These are phyloP conservation scores for Tricholoma sp. DNA, from an alignment of 768 basidiomycete species.

Conservation along the genomic window DNA sequence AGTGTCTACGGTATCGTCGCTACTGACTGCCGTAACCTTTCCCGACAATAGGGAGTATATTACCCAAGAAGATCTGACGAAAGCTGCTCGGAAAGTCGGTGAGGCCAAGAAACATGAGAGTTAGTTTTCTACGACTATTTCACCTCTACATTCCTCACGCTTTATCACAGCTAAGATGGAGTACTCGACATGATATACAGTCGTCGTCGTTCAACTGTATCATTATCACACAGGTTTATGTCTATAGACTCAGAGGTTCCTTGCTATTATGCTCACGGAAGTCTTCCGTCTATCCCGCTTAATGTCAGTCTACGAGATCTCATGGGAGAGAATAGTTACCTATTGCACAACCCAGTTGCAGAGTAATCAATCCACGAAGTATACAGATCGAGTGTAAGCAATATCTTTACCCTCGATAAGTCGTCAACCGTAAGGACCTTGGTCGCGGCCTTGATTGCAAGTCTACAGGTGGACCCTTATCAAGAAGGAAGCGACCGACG, in stretches of 20 bases:
- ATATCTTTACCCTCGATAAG: too few relatives aligned
- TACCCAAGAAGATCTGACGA: conserved; percentile 92
- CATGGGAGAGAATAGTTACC: too few relatives aligned
- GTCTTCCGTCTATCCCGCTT: too few relatives aligned
- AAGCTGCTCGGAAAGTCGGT: conserved; percentile 91
- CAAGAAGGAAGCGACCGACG: too few relatives aligned
- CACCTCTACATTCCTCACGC: not conserved
- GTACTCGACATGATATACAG: conserved; percentile 33
- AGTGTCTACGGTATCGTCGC: conserved; percentile 12
- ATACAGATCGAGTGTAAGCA: too few relatives aligned
- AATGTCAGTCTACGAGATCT: too few relatives aligned
- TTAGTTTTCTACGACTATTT: conserved; percentile 33
- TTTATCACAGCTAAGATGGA: conserved; percentile 45
- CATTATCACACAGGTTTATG: not conserved
- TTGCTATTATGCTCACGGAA: not conserved
- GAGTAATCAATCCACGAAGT: too few relatives aligned
- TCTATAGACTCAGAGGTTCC: not conserved
- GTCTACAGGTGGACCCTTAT: too few relatives aligned
- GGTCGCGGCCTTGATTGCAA: too few relatives aligned
- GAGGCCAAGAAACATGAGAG: conserved; percentile 99
- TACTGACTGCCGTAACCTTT: not conserved
- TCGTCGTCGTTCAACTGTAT: conserved; percentile 3
- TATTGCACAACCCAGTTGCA: too few relatives aligned
- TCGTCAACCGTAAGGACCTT: too few relatives aligned
- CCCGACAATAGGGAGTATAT: conserved; percentile 64